Evolutionary conservation across 768 basidiomycete genomes (phyloP), one percentile per base, ranked within the genome.

Genomic region (Xerocomellus chrysenteron): DNA sequence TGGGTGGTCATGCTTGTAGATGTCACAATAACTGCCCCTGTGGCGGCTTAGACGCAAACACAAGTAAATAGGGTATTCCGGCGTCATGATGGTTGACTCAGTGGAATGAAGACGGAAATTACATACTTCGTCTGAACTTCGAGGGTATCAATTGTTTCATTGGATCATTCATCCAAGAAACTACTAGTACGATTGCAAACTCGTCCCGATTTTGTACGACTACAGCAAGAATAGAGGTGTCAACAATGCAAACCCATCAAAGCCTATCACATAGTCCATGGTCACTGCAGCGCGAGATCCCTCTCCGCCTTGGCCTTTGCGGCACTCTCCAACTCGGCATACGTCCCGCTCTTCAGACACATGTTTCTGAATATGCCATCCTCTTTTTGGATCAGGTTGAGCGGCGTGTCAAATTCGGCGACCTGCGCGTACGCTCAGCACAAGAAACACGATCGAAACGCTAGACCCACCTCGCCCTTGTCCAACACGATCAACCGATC

Each of bases 401-500:
- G 76, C 0, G 90, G 90, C 2, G 87, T 88, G 65, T 90, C 90
- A 52, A 88, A 85, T 68, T 88, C 86, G 11, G 73, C 80, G 46
- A 88, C 70, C 78, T 68, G 43, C 3, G n/a, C 4, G 4, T 2
- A 9, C 10, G 1, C 2, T 59, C 19, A 56, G 42, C 37, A 42
- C n/a, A 21, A 4, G 16, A 41, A 46, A 56, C 9, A 30, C 9
- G 33, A 44, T 28, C 19, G 12, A 3, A n/a, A 16, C 10, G 17
- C 2, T 1, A 1, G 9, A 61, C 70, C 1, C 24, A 67, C 71
- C 64, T 72, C 64, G 48, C 68, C 70, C 58, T 59, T 68, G 55
- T 94, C 90, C n/a, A 94, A 74, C 9, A 94, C 86, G 56, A 94
- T 80, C 56, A 94, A 72, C 32, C 86, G 77, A 71, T 88, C 87